phyloP scores from a whole-genome alignment of 1,284 basidiomycete genomes.

The Phylloboletellus chloephorus region DNA sequence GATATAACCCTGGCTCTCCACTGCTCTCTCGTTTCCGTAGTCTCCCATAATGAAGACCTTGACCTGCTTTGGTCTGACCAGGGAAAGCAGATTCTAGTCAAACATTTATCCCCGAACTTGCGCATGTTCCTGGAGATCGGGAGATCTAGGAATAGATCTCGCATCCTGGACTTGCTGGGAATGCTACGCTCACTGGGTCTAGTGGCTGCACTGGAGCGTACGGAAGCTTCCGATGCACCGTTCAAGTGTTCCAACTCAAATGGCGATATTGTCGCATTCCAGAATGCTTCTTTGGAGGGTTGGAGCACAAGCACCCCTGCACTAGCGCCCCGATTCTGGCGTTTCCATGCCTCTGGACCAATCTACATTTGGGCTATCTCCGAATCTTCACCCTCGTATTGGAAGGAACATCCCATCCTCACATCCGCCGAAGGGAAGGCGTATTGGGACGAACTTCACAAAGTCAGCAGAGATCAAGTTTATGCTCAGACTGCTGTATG shows the following conservation, averaged over 20 bases:
- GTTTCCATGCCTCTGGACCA: constrained; percentile 48
- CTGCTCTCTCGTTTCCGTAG: constrained; percentile 55
- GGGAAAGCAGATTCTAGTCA: constrained; percentile 45
- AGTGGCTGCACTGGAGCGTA: constrained; percentile 48
- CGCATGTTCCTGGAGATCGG: constrained; percentile 49
- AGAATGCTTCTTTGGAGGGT: constrained; percentile 37
- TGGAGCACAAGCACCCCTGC: constrained; percentile 42
- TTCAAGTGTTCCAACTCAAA: constrained; percentile 41
- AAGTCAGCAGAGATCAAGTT: constrained; percentile 37
- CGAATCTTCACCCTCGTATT: constrained; percentile 48
- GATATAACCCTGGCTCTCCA: constrained; percentile 57
- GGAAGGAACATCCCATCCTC: constrained; percentile 41
- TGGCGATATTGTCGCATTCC: constrained; percentile 43
- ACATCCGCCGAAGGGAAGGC: constrained; percentile 36
- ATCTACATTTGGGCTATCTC: constrained; percentile 55
- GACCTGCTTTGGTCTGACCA: constrained; percentile 42
- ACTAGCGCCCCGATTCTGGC: constrained; percentile 56
- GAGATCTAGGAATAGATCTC: constrained; percentile 49
- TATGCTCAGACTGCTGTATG: constrained; percentile 23
- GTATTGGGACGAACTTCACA: constrained; percentile 56
- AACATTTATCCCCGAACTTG: constrained; percentile 46
- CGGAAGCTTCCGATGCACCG: constrained; percentile 37
- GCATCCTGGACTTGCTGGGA: constrained; percentile 57
- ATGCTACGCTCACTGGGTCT: constrained; percentile 50
- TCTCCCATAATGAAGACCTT: constrained; percentile 49